Percentiles rank a stretch among this genome's conserved stretches.
Evolutionary conservation across 2,329 filamentous ascomycete genomes (phyloP).

Genomic region (Chaetomium globosum): DNA sequence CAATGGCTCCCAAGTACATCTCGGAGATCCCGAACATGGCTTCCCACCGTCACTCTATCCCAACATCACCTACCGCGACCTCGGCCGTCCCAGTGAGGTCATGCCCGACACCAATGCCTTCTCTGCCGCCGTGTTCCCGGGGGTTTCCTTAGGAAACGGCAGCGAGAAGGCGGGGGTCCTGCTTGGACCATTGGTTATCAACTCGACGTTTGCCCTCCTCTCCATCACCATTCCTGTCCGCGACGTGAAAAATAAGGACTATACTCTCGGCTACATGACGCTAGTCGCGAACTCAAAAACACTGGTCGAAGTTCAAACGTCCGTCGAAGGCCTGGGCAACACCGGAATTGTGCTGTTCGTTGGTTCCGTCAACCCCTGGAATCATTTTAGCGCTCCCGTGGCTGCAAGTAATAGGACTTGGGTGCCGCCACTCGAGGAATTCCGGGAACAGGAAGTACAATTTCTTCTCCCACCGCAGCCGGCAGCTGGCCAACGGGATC

Average conservation of each 20-base stretch:
- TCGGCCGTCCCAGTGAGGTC: conserved; percentile 47
- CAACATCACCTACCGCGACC: conserved; percentile 68
- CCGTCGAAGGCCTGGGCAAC: conserved; percentile 68
- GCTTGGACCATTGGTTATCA: conserved; percentile 73
- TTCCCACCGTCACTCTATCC: conserved; percentile 76
- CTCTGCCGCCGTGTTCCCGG: conserved; percentile 54
- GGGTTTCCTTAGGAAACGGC: conserved; percentile 53
- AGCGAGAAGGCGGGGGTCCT: conserved; percentile 63
- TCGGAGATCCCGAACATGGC: conserved; percentile 66
- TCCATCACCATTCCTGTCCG: conserved; percentile 81
- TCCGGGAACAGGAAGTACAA: conserved; percentile 53
- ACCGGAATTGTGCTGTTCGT: conserved; percentile 72
- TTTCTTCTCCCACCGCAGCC: conserved; percentile 63
- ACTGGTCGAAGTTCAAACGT: conserved; percentile 63
- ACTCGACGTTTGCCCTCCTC: conserved; percentile 72
- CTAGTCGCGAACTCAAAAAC: conserved; percentile 70
- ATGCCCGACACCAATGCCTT: conserved; percentile 48
- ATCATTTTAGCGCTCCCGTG: conserved; percentile 58
- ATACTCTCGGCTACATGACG: conserved; percentile 82
- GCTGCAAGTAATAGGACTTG: conserved; percentile 54
- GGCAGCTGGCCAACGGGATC: conserved; percentile 46
- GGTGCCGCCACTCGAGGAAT: conserved; percentile 42
- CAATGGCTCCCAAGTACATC: conserved; percentile 59
- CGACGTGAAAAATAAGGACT: conserved; percentile 61
- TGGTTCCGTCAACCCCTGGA: conserved; percentile 67